phyloP scores from a whole-genome alignment of 176 grass and related monocot genomes.

The Tillandsia fasciculata region DNA sequence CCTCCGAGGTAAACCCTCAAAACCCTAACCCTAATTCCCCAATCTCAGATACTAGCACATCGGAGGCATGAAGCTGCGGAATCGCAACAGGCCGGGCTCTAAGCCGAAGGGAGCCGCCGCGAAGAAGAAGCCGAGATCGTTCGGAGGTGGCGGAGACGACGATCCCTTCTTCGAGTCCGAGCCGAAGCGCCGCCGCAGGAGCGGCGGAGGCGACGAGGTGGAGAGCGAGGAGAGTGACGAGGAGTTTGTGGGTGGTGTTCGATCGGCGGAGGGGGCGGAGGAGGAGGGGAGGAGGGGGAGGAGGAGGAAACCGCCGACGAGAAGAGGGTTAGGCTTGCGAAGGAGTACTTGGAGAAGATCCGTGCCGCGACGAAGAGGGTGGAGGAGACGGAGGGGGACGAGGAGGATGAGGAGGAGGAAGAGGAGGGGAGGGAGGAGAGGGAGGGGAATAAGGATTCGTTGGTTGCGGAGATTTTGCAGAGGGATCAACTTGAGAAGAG shows the following conservation, averaged over 20 bases:
- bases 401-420: conserved; percentile 30
- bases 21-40: not conserved
- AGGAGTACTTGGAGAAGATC: conserved; percentile 43
- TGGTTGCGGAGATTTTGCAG: conserved; percentile 55
- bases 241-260: conserved; percentile 7
- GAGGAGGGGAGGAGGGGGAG: conserved; percentile 23
- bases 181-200: conserved; percentile 30
- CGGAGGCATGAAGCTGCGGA: conserved; percentile 25
- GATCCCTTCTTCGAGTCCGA: conserved; percentile 80
- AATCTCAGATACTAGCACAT: no score
- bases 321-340: conserved; percentile 75
- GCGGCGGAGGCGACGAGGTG: conserved; percentile 38
- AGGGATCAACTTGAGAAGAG: conserved; percentile 72
- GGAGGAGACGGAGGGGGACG: conserved; percentile 42
- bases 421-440: conserved; percentile 19
- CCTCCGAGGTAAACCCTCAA: not conserved
- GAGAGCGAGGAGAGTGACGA: conserved; percentile 60
- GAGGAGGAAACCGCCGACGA: conserved; percentile 62
- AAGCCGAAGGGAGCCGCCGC: conserved; percentile 18
- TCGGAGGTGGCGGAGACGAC: conserved; percentile 11
- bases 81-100: conserved; percentile 24
- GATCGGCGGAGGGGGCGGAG: conserved; percentile 3
- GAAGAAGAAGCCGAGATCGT: conserved; percentile 14
- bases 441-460: conserved; percentile 30
- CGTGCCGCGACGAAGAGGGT: conserved; percentile 33